A percentile compares a stretch with the other conserved stretches of the same genome.
Conservation (phyloP, 1,284 basidiomycete species). For the Pseudozyma tsukubaensis region DNA sequence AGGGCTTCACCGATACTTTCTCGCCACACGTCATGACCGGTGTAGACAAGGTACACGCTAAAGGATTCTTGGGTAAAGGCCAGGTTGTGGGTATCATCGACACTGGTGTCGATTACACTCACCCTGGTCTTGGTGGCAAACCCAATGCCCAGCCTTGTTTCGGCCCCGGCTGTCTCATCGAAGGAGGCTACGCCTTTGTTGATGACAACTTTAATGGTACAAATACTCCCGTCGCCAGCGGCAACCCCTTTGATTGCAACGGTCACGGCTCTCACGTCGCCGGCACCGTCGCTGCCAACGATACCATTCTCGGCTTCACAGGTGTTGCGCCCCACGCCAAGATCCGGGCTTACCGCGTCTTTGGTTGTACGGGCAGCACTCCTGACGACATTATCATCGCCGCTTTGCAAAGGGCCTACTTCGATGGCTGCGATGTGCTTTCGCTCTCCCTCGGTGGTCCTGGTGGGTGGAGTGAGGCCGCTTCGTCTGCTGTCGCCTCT, state of each 20-base stretch:
- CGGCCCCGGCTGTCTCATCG: constrained; percentile 51
- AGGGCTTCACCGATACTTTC: constrained; percentile 48
- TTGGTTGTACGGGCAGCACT: constrained; percentile 69
- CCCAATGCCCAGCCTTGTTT: constrained; percentile 52
- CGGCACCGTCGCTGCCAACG: constrained; percentile 76
- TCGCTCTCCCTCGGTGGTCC: constrained; percentile 75
- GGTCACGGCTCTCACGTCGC: constrained; percentile 74
- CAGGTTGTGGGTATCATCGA: constrained; percentile 74
- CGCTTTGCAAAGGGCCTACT: constrained; percentile 62
- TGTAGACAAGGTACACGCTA: constrained; percentile 73
- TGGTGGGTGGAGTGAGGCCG: constrained; percentile 45
- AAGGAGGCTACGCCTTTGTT: constrained; percentile 54
- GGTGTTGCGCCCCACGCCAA: constrained; percentile 55
- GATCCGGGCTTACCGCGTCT: constrained; percentile 69
- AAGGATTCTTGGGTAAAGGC: constrained; percentile 73
- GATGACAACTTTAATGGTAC: constrained; percentile 69
- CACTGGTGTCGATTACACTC: constrained; percentile 74
- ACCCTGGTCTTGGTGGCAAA: constrained; percentile 74
- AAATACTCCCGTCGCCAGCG: constrained; percentile 65
- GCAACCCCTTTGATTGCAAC: constrained; percentile 69
- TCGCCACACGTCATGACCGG: constrained; percentile 64
- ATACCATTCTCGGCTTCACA: constrained; percentile 62
- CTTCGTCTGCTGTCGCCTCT: constrained; percentile 41
- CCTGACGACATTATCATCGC: constrained; percentile 69
- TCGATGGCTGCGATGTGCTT: constrained; percentile 72